phyloP scores from a whole-genome alignment of 306 rosid species.

The Oxytropis ochrocephala region DNA sequence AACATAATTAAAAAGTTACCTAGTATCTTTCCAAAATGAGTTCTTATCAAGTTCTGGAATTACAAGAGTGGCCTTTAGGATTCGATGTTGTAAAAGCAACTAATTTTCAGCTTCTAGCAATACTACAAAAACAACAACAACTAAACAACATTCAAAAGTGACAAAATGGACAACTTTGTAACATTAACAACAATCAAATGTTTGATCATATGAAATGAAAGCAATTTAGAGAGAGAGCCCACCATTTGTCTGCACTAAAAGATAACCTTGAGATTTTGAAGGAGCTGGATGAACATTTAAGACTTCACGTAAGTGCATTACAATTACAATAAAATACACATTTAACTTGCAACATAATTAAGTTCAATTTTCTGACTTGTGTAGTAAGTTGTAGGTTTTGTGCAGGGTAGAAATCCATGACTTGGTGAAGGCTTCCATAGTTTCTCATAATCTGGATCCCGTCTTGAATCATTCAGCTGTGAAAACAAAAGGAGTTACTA shows the following conservation, averaged over 20 bases:
- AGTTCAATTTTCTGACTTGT: slow-evolving; percentile 44
- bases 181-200: too few relatives aligned
- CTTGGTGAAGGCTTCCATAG: slow-evolving; percentile 83
- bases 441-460: slow-evolving; percentile 55
- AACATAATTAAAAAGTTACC: slow-evolving; percentile 35
- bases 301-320: slow-evolving; percentile 3
- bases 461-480: slow-evolving; percentile 50
- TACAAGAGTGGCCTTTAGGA: slow-evolving; percentile 92
- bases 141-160: neutral
- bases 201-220: neutral
- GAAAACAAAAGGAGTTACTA: slow-evolving; percentile 34
- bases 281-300: slow-evolving; percentile 51
- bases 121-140: too few relatives aligned
- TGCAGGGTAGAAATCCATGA: slow-evolving; percentile 63
- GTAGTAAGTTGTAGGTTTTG: slow-evolving; percentile 57
- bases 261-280: slow-evolving; percentile 59
- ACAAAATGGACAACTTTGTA: too few relatives aligned
- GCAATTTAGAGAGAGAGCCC: slow-evolving; percentile 48
- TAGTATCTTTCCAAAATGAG: slow-evolving; percentile 86
- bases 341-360: neutral
- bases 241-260: slow-evolving; percentile 84
- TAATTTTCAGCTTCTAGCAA: too few relatives aligned
- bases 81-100: slow-evolving; percentile 41
- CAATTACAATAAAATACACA: neutral
- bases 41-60: slow-evolving; percentile 86